Evolutionary conservation across 2,329 filamentous ascomycete genomes (phyloP), one percentile per base, ranked within the genome.

Genomic region (Arthroderma sp.): DNA sequence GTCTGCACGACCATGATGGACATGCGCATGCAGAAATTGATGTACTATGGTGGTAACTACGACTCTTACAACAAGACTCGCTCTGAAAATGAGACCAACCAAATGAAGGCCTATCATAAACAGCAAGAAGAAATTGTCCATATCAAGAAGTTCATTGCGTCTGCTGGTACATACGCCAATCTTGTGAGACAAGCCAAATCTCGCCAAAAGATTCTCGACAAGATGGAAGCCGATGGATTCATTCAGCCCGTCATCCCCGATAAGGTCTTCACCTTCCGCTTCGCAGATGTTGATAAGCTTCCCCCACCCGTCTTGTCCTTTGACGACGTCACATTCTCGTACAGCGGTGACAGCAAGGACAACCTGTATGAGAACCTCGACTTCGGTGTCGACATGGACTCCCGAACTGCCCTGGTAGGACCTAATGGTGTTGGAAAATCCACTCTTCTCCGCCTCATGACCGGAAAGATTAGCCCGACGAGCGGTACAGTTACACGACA

Each of bases 61-160:
- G 91, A 98, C 69, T 87, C 88, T 38, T 89, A 98, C 74, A 72
- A 80, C 70, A 98, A 96, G 84, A 96, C 89, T 43, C 80, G 89
- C 50, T 70, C 77, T 45, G 91, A 98, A 70, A 83, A 95, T 68
- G 91, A 98, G 71, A 81, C 81, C 67, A 98, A 98, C 74, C 91
- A 98, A 74, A 86, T 84, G 79, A 98, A 96, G 77, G 91, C 91
- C 52, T 98, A 98, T 74, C 75, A 84, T 66, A 98, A 98, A 77
- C 91, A 98, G 67, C 91, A 98, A 65, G 91, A 98, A 51, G 91
- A 98, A 74, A 98, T 98, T 66, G 77, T 80, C 56, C 93, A 98
- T 75, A 98, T 98, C 77, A 96, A 98, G 77, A 95, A 96, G 72
- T 98, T 98, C 76, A 98, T 98, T 65, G 91, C 93, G 61, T 95